A percentile compares a stretch with the other conserved stretches of the same genome.
Conservation (phyloP, 352 stramenopile genomes). For the Globisporangium spinosum region DNA sequence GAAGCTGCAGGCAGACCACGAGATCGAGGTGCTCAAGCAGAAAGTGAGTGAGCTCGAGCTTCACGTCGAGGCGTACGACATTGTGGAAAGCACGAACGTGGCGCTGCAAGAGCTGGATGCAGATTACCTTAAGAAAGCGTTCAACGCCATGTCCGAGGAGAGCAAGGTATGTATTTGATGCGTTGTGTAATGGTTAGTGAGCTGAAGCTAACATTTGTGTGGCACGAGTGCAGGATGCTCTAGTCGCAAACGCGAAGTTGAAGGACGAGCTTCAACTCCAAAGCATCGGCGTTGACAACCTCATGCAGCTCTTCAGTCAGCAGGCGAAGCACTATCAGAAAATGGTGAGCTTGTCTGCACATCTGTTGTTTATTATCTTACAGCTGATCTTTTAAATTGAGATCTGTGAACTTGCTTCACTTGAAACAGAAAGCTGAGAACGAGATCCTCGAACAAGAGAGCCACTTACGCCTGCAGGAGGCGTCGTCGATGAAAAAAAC, state of each 20-base stretch:
- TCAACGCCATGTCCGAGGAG: slow-evolving; percentile 79
- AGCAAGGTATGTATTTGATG: slow-evolving; percentile 43
- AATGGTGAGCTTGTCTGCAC: slow-evolving; percentile 36
- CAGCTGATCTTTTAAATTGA: neutral
- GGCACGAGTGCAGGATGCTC: slow-evolving; percentile 33
- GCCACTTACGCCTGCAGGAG: slow-evolving; percentile 53
- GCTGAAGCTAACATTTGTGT: neutral
- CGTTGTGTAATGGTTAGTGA: neutral
- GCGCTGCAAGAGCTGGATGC: slow-evolving; percentile 68
- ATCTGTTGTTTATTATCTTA: neutral
- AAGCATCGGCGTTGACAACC: slow-evolving; percentile 75
- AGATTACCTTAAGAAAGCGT: slow-evolving; percentile 79
- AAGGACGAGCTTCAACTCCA: slow-evolving; percentile 77
- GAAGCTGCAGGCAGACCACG: slow-evolving; percentile 51
- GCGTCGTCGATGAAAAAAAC: slow-evolving; percentile 62
- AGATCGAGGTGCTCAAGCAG: slow-evolving; percentile 53
- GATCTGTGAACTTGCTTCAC: neutral
- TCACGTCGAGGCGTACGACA: slow-evolving; percentile 68
- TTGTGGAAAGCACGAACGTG: slow-evolving; percentile 56
- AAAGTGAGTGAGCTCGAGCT: slow-evolving; percentile 60
- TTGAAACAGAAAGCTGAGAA: slow-evolving; percentile 67
- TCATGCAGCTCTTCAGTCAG: slow-evolving; percentile 72
- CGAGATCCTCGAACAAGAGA: slow-evolving; percentile 71
- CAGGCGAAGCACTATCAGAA: slow-evolving; percentile 65
- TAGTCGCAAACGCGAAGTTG: slow-evolving; percentile 78